Percentiles rank a stretch among this genome's conserved stretches.
Conservation (phyloP, 2,329 filamentous ascomycete genomes). For the Didymella lethalis region DNA sequence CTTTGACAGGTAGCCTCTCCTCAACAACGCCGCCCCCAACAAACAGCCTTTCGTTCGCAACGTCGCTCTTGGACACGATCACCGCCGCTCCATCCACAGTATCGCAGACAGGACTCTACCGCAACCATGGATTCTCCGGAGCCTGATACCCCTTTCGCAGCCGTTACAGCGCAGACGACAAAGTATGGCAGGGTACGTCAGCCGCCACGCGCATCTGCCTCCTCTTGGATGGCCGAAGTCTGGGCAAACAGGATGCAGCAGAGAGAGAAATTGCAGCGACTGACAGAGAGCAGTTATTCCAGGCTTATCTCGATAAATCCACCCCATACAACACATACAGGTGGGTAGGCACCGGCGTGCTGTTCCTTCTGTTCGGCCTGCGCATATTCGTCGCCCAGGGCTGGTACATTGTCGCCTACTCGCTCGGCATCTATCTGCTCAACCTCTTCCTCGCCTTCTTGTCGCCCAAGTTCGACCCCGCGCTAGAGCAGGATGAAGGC, state of each 20-base stretch:
- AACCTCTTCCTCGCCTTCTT: constrained; percentile 99
- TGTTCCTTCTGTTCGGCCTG: constrained; percentile 82
- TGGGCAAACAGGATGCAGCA: constrained; percentile 5
- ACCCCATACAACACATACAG: constrained; percentile 89
- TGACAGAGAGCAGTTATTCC: constrained; percentile 74
- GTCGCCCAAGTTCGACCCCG: constrained; percentile 98
- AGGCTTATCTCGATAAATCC: constrained; percentile 90
- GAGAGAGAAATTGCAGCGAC: neutral
- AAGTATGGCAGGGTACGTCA: constrained; percentile 72
- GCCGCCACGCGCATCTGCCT: constrained; percentile 22
- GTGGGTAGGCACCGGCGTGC: constrained; percentile 82
- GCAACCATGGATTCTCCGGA: constrained; percentile 80
- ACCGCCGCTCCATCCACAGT: constrained; percentile 1
- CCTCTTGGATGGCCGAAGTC: neutral
- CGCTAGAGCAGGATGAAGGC: constrained; percentile 91
- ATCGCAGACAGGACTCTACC: neutral
- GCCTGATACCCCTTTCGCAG: constrained; percentile 91
- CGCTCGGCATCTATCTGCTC: constrained; percentile 96
- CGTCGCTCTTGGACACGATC: constrained; percentile 1
- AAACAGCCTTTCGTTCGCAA: constrained; percentile 4
- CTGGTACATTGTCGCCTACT: constrained; percentile 99
- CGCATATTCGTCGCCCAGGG: constrained; percentile 92
- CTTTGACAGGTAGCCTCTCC: constrained; percentile 37
- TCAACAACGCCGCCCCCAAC: constrained; percentile 33
- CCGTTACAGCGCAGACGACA: constrained; percentile 85